Base-by-base conservation (phyloP, 495 filamentous ascomycete species). In the Trichocladium antarcticum region DNA sequence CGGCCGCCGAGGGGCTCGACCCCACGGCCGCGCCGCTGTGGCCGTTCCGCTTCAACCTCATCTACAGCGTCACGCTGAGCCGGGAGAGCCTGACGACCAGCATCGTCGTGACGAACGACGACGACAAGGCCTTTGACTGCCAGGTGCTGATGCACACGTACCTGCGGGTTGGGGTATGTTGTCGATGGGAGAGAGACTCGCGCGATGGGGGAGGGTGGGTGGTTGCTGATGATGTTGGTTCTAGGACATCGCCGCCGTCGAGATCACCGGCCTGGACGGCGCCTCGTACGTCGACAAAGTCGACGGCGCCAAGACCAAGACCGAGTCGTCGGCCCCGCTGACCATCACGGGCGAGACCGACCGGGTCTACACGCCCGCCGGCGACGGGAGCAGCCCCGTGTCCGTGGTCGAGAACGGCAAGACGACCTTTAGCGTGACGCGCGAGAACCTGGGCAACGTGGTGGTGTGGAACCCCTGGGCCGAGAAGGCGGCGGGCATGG, bases 401-500 rank as follows among this genome's bases (percentile, higher is more conserved):
- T 64, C 74, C 1, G 78, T 94, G 4, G 54, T 70, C 1, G 74
- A 82, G 45, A 75, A 73, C 43, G 81, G 79, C 35, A 70, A 74
- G 58, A 66, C 81, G 42, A 66, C 75, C 24, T 94, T 82, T 68
- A 78, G 76, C 17, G 71, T 96, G 27, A 75, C 78, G 15, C 76
- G 93, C 35, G 85, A 95, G 65, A 87, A 83, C 57, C 69, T 99
- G 47, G 69, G 69, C 45, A 86, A 97, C 45, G 82, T 89, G 28
- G 89, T 95, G 2, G 86, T 99, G 2, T 99, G 93, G 93, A 99
- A 99, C 64, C 93, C 93, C 4, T 96, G 92, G 89, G 73, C 74
- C 27, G 85, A 87, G 45, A 90, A 89, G 66, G 83, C 85, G 7
- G 75, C 74, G 54, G 75, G 74, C 0, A 89, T 97, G 74, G 81